Base-by-base conservation (phyloP, 768 basidiomycete species). In the Mycena amicta region DNA sequence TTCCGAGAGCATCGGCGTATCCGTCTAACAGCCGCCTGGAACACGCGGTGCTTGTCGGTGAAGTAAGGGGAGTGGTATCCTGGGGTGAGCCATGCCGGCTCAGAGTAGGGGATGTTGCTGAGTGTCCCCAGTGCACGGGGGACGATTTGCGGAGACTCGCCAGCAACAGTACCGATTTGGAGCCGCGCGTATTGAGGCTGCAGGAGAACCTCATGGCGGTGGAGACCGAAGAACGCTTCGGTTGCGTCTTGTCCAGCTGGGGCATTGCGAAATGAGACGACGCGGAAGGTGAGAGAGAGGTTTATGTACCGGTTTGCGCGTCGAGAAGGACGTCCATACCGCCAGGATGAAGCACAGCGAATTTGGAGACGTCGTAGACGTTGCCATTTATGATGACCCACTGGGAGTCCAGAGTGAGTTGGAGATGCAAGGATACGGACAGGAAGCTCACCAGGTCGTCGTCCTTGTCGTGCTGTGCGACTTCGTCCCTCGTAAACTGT, bases 311-410 rank as follows among this genome's bases (percentile, higher is more conserved):
- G 82, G 59, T 82, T 64, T 90, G 88, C 5, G 77, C 73, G 66
- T 91, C 87, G 20, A 87, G 72, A n/a, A 97, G 79, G 30, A 93
- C 92, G 2, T 84, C 80, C 0, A 79, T 71, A 12, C 94, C 94
- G 49, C 94, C 95, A 0, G 93, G 95, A 67, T 97, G 95, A 64
- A 95, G 77, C 47, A 78, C 79, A 53, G 82, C 83, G 74, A 97
- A 96, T 66, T 84, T 86, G 52, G 87, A 86, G 25, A 97, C 74
- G 70, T 95, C 88, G 69, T 86, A 93, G 29, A 93, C 91, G 70
- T 90, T 90, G 56, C 85, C 82, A 68, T 95, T 93, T 23, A 53
- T 56, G 22, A 60, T 50, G 23, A 64, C 50, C 62, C 62, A 64
- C 62, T 45, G 43, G 11, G 11, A 37, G n/a, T n/a, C n/a, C n/a